A percentile compares a stretch with the other conserved stretches of the same genome.
These are phyloP conservation scores for Venturia aucupariae DNA, from an alignment of 2,329 filamentous ascomycete species.

Conservation along the genomic window DNA sequence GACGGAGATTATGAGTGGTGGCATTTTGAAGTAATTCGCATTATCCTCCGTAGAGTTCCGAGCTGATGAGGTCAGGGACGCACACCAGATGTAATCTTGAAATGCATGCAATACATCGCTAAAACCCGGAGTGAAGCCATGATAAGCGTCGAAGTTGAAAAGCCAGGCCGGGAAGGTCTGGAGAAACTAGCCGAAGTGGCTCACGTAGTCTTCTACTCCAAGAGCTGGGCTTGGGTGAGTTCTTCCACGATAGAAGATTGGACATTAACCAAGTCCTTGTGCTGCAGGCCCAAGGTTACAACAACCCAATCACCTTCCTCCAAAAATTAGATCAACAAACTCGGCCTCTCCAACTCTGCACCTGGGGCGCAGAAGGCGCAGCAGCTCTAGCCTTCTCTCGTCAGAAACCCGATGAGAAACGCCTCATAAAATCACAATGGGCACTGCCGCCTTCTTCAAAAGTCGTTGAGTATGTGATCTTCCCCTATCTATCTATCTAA, in stretches of 20 bases:
- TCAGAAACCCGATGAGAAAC: constrained; percentile 31
- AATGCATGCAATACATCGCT: constrained; percentile 51
- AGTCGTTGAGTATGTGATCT: constrained; percentile 50
- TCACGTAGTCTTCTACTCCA: constrained; percentile 66
- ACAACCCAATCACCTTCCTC: neutral
- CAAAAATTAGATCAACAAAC: neutral
- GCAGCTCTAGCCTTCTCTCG: constrained; percentile 17
- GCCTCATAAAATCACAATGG: constrained; percentile 17
- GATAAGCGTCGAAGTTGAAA: constrained; percentile 66
- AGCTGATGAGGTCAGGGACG: constrained; percentile 41
- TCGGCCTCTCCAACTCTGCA: constrained; percentile 45
- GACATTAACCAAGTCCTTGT: neutral
- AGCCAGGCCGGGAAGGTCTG: constrained; percentile 53
- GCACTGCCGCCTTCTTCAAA: constrained; percentile 25
- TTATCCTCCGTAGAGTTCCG: neutral
- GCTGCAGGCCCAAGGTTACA: constrained; percentile 1
- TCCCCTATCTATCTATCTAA: too few species aligned
- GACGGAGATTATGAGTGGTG: constrained; percentile 44
- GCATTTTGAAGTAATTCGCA: constrained; percentile 58
- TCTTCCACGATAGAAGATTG: too few species aligned
- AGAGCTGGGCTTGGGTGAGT: constrained; percentile 48
- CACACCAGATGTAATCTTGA: constrained; percentile 49
- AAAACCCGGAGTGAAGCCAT: constrained; percentile 33
- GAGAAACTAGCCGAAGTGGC: constrained; percentile 50
- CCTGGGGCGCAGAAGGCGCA: constrained; percentile 51